Conservation (phyloP, 495 filamentous ascomycete genomes). For the Bacidia gigantensis region DNA sequence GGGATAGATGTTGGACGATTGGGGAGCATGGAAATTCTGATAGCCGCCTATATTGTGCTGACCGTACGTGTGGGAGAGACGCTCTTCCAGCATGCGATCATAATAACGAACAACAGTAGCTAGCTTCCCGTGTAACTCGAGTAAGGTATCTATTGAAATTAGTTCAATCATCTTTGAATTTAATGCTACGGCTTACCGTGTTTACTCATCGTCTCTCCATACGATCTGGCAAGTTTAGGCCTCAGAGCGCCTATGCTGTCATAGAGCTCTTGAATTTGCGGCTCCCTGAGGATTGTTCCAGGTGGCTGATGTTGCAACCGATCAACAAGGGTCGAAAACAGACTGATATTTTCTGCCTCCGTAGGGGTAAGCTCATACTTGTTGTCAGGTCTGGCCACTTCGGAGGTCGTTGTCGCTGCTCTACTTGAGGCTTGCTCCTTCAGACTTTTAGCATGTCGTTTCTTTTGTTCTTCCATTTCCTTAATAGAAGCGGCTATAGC, state of each 20-base stretch:
- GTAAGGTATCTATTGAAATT: conserved; percentile 55
- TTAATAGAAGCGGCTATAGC: conserved; percentile 92
- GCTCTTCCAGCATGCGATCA: conserved; percentile 93
- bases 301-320: conserved; percentile 89
- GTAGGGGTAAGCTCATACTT: conserved; percentile 90
- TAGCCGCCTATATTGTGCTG: conserved; percentile 48
- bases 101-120: conserved; percentile 98
- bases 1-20: conserved; percentile 53
- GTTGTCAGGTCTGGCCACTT: conserved; percentile 53
- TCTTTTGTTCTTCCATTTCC: conserved; percentile 98
- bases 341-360: conserved; percentile 93
- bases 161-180: conserved; percentile 11
- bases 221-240: conserved; percentile 88
- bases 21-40: conserved; percentile 32
- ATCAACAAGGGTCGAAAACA: conserved; percentile 90
- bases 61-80: conserved; percentile 80
- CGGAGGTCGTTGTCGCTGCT: conserved; percentile 27
- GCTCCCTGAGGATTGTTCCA: conserved; percentile 86
- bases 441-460: conserved; percentile 65
- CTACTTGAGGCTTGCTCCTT: conserved; percentile 53
- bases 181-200: conserved; percentile 51
- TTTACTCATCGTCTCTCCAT: conserved; percentile 99
- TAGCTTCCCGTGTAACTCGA: conserved; percentile 88
- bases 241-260: conserved; percentile 86
- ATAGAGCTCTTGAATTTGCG: conserved; percentile 95